phyloP scores from a whole-genome alignment of 208 protist genomes.

The Angomonas desouzai region DNA sequence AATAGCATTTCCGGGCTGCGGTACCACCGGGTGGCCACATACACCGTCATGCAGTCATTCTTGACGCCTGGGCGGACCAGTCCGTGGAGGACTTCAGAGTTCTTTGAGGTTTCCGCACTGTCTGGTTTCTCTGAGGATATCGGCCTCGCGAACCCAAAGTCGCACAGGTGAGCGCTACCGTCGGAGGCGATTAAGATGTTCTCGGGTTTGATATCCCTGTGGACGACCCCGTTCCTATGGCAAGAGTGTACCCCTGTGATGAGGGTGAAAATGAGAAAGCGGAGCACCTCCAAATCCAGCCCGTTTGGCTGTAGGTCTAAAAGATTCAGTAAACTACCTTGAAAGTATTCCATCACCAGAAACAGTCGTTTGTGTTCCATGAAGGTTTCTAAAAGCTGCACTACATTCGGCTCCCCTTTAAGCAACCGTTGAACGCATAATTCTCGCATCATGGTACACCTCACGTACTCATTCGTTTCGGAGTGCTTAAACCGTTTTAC shows the following conservation, averaged over 20 bases:
- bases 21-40: conserved; percentile 93
- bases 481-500: conserved; percentile 95
- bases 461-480: conserved; percentile 81
- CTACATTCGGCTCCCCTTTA: conserved; percentile 85
- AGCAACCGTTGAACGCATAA: conserved; percentile 89
- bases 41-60: conserved; percentile 72
- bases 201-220: conserved; percentile 92
- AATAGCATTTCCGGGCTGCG: conserved; percentile 91
- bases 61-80: conserved; percentile 36
- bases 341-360: conserved; percentile 94
- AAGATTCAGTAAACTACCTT: conserved; percentile 84
- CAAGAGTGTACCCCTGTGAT: conserved; percentile 86
- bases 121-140: conserved; percentile 17
- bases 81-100: neutral
- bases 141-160: conserved; percentile 87
- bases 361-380: conserved; percentile 82
- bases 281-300: conserved; percentile 41
- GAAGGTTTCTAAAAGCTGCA: conserved; percentile 87
- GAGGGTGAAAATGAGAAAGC: conserved; percentile 83
- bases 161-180: conserved; percentile 64
- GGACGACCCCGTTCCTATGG: conserved; percentile 89
- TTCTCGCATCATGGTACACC: conserved; percentile 90
- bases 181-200: conserved; percentile 82
- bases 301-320: conserved; percentile 63
- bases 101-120: neutral